Evolutionary conservation across 1,284 basidiomycete species (phyloP).

Genomic region (Apiotrichum mycotoxinovorans): DNA sequence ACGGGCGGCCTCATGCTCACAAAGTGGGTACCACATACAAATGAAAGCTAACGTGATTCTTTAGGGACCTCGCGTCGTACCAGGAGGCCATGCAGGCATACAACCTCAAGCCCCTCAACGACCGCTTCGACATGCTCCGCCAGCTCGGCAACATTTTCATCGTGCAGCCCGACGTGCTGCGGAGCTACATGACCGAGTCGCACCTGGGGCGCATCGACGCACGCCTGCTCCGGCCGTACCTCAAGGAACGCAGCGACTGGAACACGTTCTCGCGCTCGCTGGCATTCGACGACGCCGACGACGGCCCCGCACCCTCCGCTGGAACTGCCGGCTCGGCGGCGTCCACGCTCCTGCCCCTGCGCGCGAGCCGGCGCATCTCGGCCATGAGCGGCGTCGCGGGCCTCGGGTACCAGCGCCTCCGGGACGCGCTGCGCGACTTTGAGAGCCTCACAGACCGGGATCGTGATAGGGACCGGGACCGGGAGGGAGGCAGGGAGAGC

Average conservation of each 20-base stretch:
- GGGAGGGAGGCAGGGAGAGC: not conserved
- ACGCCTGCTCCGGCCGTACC: slow-evolving; percentile 80
- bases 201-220: slow-evolving; percentile 89
- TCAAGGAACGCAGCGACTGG: slow-evolving; percentile 83
- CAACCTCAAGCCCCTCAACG: slow-evolving; percentile 74
- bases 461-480: not conserved
- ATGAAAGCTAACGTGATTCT: not conserved
- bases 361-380: slow-evolving; percentile 20
- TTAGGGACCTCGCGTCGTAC: slow-evolving; percentile 90
- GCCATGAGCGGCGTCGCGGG: slow-evolving; percentile 45
- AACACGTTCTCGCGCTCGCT: slow-evolving; percentile 39
- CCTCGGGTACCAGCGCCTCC: slow-evolving; percentile 43
- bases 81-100: slow-evolving; percentile 86
- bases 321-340: slow-evolving; percentile 12
- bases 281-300: slow-evolving; percentile 34
- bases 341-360: slow-evolving; percentile 8
- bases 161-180: slow-evolving; percentile 85
- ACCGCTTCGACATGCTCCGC: slow-evolving; percentile 97
- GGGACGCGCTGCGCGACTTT: slow-evolving; percentile 48
- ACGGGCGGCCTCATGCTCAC: slow-evolving; percentile 97
- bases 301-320: slow-evolving; percentile 1
- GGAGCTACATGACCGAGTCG: slow-evolving; percentile 86
- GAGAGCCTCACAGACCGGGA: slow-evolving; percentile 24
- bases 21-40: not conserved
- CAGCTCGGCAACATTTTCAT: slow-evolving; percentile 97